Evolutionary conservation across 2,329 filamentous ascomycete genomes (phyloP), one percentile per base, ranked within the genome.

Genomic region (Trichoderma sp.): DNA sequence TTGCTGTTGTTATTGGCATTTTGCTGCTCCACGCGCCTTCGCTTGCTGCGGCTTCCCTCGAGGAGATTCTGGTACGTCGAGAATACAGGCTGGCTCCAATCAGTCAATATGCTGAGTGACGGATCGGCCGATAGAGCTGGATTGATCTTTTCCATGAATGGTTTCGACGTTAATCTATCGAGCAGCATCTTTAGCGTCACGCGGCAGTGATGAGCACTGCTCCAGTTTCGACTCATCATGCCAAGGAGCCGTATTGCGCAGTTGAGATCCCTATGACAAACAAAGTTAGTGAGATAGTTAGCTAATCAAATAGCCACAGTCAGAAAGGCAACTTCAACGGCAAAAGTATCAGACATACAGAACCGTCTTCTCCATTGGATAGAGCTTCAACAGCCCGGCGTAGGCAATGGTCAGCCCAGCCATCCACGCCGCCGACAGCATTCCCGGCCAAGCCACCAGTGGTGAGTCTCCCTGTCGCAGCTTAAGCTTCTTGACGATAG

Each of bases 171-270:
- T 19, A 67, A 24, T 4, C 63, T 59, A 40, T 67, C 63, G 5
- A 67, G 55, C 14, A 67, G 55, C 63, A 67, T 67, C 55, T 59
- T 67, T 5, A 67, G 56, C 29, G 63, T 67, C 40, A 67, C 63
- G 1, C 63, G 63, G 55, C 63, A 67, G 40, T 67, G 63, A 31
- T 67, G 63, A 40, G 63, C 63, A 40, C 63, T 67, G 21, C 55
- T 67, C 63, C 63, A 67, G 29, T 67, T 67, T 59, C 63, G 55
- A n/a, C 63, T 67, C 63, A 67, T 67, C 63, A 67, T 67, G 24
- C 63, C 63, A 29, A 67, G 63, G 21, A 67, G 63, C 21, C 55
- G 35, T 27, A 67, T 67, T 8, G 63, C 63, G 40, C 63, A 67
- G 29, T 67, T 67, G 21, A 67, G 63, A 59, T 67, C 63, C 55